A percentile compares a stretch with the other conserved stretches of the same genome.
These are phyloP conservation scores for Dioscorea alata DNA, from an alignment of 106 monocot genomes.

Conservation along the genomic window DNA sequence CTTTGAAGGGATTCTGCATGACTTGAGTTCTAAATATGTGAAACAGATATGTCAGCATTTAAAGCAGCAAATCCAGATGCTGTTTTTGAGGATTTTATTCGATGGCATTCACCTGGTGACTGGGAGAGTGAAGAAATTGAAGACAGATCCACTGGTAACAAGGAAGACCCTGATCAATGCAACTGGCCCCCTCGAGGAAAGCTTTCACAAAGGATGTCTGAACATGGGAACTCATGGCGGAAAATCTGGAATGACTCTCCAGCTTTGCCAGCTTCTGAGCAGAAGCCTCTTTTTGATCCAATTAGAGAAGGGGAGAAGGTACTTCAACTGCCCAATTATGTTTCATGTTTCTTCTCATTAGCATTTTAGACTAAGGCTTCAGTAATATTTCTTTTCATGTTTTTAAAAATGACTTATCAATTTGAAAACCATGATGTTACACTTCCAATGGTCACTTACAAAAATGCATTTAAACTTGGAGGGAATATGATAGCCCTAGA, in stretches of 20 bases:
- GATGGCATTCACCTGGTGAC: conserved; percentile 96
- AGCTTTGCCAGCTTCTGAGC: conserved; percentile 58
- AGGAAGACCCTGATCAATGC: not conserved
- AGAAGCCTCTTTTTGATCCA: conserved; percentile 88
- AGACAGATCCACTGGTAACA: conserved; percentile 8
- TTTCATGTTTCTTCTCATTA: not conserved
- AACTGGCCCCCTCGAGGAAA: conserved; percentile 83
- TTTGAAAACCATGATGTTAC: too few species aligned
- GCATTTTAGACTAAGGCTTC: too few species aligned
- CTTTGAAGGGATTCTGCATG: too few species aligned
- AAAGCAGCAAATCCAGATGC: conserved; percentile 99
- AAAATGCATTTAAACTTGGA: too few species aligned
- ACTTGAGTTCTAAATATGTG: not conserved
- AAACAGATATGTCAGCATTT: conserved; percentile 94
- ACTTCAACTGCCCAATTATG: not conserved
- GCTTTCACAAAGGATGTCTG: conserved; percentile 91
- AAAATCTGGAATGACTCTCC: conserved; percentile 89
- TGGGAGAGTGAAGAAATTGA: conserved; percentile 66
- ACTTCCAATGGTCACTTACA: too few species aligned
- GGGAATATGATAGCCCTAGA: too few species aligned
- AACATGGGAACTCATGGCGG: conserved; percentile 75
- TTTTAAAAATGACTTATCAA: too few species aligned
- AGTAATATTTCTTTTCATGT: too few species aligned
- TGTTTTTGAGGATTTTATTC: conserved; percentile 97
- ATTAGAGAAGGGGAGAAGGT: conserved; percentile 96